A percentile compares a stretch with the other conserved stretches of the same genome.
Conservation (phyloP, 2,329 filamentous ascomycete species). For the Pseudogymnoascus verrucosus region DNA sequence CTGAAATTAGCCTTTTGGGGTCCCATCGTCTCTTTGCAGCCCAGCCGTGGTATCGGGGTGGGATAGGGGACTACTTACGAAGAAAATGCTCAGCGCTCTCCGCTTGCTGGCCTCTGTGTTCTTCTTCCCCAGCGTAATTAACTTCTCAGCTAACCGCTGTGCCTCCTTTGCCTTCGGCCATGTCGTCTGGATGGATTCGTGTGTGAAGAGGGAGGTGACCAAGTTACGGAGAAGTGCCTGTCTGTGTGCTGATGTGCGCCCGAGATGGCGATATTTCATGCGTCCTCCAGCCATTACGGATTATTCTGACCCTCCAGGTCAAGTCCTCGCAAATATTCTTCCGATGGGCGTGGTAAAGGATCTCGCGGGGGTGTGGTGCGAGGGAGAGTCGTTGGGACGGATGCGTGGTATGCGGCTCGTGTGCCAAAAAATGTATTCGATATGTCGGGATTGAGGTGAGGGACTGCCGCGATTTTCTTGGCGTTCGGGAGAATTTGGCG, state of each 20-base stretch:
- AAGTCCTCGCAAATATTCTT: constrained; percentile 2
- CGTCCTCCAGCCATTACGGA: constrained; percentile 71
- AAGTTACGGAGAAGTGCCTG: constrained; percentile 91
- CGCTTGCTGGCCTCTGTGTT: constrained; percentile 75
- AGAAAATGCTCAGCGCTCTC: constrained; percentile 74
- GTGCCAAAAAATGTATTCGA: constrained; percentile 6
- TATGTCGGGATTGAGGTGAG: constrained; percentile 9
- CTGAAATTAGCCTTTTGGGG: constrained; percentile 2
- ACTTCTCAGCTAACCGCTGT: constrained; percentile 84
- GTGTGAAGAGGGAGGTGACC: constrained; percentile 86
- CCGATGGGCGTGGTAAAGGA: background rate
- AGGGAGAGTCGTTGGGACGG: background rate
- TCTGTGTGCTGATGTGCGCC: constrained; percentile 77
- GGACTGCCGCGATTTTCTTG: constrained; percentile 12
- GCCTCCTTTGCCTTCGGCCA: constrained; percentile 97
- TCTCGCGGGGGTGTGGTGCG: background rate
- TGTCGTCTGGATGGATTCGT: constrained; percentile 91
- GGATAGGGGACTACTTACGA: constrained; percentile 48
- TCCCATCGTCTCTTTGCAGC: background rate
- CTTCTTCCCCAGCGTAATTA: constrained; percentile 89
- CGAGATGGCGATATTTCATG: constrained; percentile 82
- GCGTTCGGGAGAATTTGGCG: constrained; percentile 18
- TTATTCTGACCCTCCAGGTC: background rate
- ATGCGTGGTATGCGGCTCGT: constrained; percentile 5
- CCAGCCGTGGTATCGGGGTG: background rate